Conservation (phyloP, 208 protist species). For the Phytomonas francai region DNA sequence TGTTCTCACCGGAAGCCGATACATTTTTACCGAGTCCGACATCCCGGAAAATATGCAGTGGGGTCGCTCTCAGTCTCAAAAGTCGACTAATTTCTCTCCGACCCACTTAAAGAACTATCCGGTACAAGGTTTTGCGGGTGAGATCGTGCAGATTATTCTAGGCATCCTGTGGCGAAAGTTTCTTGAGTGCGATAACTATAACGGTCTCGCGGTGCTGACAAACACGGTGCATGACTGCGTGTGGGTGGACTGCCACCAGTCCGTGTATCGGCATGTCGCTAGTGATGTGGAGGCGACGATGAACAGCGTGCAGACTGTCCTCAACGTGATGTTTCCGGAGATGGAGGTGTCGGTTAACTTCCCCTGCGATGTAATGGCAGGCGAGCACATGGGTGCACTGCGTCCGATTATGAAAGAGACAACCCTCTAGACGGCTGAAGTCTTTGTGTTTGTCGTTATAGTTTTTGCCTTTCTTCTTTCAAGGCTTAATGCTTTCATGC, state of each 20-base stretch:
- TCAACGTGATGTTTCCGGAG: conserved; percentile 78
- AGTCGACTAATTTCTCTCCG: conserved; percentile 88
- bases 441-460: neutral
- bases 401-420: conserved; percentile 69
- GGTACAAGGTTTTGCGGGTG: conserved; percentile 90
- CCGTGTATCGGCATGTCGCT: conserved; percentile 69
- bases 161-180: conserved; percentile 90
- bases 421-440: conserved; percentile 24
- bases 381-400: conserved; percentile 81
- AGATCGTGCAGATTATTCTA: conserved; percentile 91
- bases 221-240: conserved; percentile 94
- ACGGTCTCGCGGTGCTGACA: conserved; percentile 80
- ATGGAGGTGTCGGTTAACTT: conserved; percentile 84
- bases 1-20: conserved; percentile 84
- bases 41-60: conserved; percentile 67
- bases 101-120: conserved; percentile 93
- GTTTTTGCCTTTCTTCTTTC: neutral
- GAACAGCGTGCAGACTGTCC: conserved; percentile 65
- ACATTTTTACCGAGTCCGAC: conserved; percentile 87
- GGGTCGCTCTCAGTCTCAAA: conserved; percentile 31
- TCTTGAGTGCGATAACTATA: conserved; percentile 78
- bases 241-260: conserved; percentile 87
- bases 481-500: neutral
- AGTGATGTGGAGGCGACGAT: conserved; percentile 84
- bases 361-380: conserved; percentile 82